These are phyloP conservation scores for Malus hybrid DNA, from an alignment of 331 rosid species.

Conservation along the genomic window DNA sequence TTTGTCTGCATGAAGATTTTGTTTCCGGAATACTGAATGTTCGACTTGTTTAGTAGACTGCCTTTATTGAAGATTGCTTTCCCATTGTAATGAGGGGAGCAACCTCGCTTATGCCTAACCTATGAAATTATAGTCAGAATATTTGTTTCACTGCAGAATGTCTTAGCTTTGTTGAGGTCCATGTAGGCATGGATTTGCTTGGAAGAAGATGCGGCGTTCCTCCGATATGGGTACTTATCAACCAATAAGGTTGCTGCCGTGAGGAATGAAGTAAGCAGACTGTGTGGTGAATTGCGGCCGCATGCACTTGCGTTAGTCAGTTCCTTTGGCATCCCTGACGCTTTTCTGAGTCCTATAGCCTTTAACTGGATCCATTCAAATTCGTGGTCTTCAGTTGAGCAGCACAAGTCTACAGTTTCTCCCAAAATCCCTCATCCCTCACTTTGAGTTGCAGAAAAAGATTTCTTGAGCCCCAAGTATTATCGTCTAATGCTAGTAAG, in stretches of 20 bases:
- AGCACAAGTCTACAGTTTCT: constrained; percentile 8
- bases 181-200: constrained; percentile 64
- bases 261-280: constrained; percentile 71
- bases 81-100: too few relatives aligned
- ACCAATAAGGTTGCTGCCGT: constrained; percentile 46
- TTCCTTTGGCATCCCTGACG: constrained; percentile 84
- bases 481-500: neutral
- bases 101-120: neutral
- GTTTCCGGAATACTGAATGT: neutral
- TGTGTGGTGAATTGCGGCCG: constrained; percentile 64
- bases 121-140: neutral
- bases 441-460: too few relatives aligned
- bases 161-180: constrained; percentile 57
- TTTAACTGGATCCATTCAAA: constrained; percentile 79
- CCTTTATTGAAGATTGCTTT: neutral
- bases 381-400: constrained; percentile 58
- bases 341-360: constrained; percentile 82
- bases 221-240: constrained; percentile 70
- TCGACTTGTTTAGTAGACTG: neutral
- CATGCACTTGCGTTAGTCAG: constrained; percentile 84
- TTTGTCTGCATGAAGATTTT: neutral
- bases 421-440: neutral
- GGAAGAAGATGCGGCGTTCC: constrained; percentile 84
- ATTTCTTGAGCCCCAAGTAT: neutral
- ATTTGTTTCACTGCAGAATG: constrained; percentile 37